Percentiles rank a stretch among this genome's conserved stretches.
These are phyloP conservation scores for Pseudogymnoascus sp. DNA, from an alignment of 2,329 filamentous ascomycete species.

Conservation along the genomic window DNA sequence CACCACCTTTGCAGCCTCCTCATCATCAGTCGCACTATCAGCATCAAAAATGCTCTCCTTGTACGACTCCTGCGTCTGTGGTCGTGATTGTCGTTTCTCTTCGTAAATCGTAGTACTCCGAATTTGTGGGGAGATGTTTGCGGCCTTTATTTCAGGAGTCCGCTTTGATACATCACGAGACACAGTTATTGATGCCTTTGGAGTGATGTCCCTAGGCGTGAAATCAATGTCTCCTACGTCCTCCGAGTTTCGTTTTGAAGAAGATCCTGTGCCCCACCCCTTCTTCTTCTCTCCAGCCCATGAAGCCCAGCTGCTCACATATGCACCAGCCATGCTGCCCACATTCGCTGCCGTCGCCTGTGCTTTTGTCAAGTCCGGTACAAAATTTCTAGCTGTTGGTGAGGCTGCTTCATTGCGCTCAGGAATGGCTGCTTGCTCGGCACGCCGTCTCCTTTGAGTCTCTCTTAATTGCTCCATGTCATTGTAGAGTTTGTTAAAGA, in stretches of 20 bases:
- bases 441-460: conserved; percentile 55
- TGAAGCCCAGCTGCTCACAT: conserved; percentile 59
- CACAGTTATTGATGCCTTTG: background rate
- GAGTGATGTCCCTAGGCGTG: background rate
- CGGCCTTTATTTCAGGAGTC: background rate
- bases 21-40: conserved; percentile 13
- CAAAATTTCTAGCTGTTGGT: conserved; percentile 17
- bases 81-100: conserved; percentile 11
- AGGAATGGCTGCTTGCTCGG: conserved; percentile 39
- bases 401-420: conserved; percentile 16
- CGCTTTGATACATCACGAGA: background rate
- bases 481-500: conserved; percentile 81
- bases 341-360: conserved; percentile 41
- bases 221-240: background rate
- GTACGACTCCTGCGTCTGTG: conserved; percentile 23
- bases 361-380: conserved; percentile 34
- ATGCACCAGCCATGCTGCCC: conserved; percentile 50
- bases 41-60: conserved; percentile 27
- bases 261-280: conserved; percentile 22
- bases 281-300: conserved; percentile 73
- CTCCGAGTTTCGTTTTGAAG: background rate
- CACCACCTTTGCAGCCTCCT: background rate
- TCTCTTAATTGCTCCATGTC: conserved; percentile 80
- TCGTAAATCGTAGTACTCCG: background rate
- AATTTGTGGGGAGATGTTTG: background rate